Conservation (phyloP, 1,284 basidiomycete genomes). For the Irpex sp. region DNA sequence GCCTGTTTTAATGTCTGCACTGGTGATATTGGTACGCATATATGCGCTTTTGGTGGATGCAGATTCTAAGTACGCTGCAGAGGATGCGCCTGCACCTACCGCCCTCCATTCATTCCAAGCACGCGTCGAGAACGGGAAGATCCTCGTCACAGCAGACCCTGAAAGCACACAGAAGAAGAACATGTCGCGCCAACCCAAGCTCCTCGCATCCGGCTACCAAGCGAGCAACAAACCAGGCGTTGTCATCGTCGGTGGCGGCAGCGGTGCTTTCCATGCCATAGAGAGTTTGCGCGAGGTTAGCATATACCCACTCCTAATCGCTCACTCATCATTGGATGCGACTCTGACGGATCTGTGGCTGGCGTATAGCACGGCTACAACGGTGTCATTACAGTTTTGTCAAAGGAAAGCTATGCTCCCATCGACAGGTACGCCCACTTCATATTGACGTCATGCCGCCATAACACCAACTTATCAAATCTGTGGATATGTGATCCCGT, state of each 20-base stretch:
- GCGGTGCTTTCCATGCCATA: slow-evolving; percentile 76
- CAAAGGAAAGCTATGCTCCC: slow-evolving; percentile 78
- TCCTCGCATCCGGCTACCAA: slow-evolving; percentile 35
- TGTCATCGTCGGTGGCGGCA: slow-evolving; percentile 87
- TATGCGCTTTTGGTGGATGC: not conserved
- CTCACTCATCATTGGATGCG: not conserved
- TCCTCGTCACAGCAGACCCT: slow-evolving; percentile 77
- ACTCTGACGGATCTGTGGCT: not conserved
- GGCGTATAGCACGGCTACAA: slow-evolving; percentile 66
- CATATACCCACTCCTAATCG: not conserved
- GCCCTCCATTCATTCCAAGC: slow-evolving; percentile 83
- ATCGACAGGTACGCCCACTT: slow-evolving; percentile 68
- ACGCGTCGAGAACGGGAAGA: slow-evolving; percentile 68
- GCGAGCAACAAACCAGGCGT: slow-evolving; percentile 43
- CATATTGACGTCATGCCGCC: not conserved
- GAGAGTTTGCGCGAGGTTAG: slow-evolving; percentile 82
- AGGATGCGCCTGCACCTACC: slow-evolving; percentile 88
- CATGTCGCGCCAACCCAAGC: slow-evolving; percentile 54
- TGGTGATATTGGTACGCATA: slow-evolving; percentile 63
- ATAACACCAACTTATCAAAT: too few species aligned
- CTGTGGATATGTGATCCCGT: not conserved
- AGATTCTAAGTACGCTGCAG: slow-evolving; percentile 34
- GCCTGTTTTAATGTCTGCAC: slow-evolving; percentile 88
- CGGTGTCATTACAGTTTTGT: slow-evolving; percentile 76
- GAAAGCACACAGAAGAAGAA: slow-evolving; percentile 68